A percentile compares a stretch with the other conserved stretches of the same genome.
Evolutionary conservation across 495 filamentous ascomycete genomes (phyloP).

Genomic region (Penicillium ucsense): DNA sequence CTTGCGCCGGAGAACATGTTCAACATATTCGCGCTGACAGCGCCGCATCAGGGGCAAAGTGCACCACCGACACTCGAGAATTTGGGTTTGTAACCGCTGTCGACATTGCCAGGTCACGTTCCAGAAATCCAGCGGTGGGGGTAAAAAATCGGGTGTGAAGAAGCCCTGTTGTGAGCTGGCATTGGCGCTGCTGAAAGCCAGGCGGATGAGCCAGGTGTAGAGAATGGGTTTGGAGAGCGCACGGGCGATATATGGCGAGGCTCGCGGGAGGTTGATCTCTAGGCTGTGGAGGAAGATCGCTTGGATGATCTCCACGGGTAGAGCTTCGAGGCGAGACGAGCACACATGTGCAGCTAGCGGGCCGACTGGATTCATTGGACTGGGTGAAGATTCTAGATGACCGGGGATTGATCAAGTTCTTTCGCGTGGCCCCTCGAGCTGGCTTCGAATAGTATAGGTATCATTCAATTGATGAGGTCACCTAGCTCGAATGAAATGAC

Average conservation of each 20-base stretch:
- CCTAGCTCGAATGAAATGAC: too few relatives aligned
- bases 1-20: constrained; percentile 21
- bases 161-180: constrained; percentile 19
- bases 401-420: too few relatives aligned
- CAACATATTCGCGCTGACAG: constrained; percentile 32
- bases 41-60: constrained; percentile 31
- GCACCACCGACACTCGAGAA: constrained; percentile 38
- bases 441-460: too few relatives aligned
- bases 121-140: constrained; percentile 26
- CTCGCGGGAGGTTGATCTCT: constrained; percentile 41
- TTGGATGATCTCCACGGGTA: constrained; percentile 45
- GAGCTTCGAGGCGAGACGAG: constrained; percentile 37
- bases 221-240: constrained; percentile 26
- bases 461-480: too few relatives aligned
- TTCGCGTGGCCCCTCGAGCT: too few relatives aligned
- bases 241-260: constrained; percentile 25
- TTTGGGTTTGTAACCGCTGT: constrained; percentile 17
- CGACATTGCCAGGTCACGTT: constrained; percentile 14
- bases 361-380: constrained; percentile 9
- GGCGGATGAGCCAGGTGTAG: constrained; percentile 37
- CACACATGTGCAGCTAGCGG: constrained; percentile 6
- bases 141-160: constrained; percentile 31
- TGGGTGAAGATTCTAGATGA: not conserved
- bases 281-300: constrained; percentile 41
- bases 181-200: constrained; percentile 32